Conservation (phyloP, 2,329 filamentous ascomycete genomes). For the Colletotrichum sp. region DNA sequence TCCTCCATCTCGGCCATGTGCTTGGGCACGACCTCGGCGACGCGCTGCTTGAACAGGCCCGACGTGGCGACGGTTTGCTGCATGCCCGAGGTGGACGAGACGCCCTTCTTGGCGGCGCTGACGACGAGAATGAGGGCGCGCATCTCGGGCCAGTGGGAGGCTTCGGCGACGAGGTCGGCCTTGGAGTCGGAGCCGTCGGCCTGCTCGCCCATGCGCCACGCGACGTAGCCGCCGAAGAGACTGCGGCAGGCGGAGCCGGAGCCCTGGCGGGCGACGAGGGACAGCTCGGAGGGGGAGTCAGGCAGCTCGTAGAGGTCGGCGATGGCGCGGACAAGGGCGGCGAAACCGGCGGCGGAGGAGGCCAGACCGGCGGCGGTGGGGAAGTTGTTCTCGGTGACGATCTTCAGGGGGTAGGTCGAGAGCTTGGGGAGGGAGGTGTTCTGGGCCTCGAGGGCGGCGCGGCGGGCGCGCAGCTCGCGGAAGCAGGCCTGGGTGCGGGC, state of each 20-base stretch:
- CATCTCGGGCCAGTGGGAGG: constrained; percentile 95
- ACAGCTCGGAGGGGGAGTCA: constrained; percentile 81
- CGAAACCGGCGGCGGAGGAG: constrained; percentile 73
- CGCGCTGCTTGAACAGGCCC: constrained; percentile 81
- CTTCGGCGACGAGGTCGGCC: constrained; percentile 87
- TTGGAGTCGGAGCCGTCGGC: constrained; percentile 85
- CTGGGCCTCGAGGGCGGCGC: constrained; percentile 74
- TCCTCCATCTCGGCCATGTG: constrained; percentile 87
- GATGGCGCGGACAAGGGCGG: constrained; percentile 80
- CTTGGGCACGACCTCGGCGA: constrained; percentile 77
- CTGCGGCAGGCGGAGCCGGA: constrained; percentile 94
- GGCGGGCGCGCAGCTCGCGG: constrained; percentile 79
- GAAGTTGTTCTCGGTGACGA: constrained; percentile 99
- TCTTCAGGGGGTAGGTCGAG: constrained; percentile 75
- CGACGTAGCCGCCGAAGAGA: constrained; percentile 94
- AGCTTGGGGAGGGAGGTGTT: constrained; percentile 83
- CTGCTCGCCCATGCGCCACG: constrained; percentile 82
- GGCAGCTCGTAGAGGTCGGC: constrained; percentile 90
- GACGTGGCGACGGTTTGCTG: constrained; percentile 94
- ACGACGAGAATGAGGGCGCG: constrained; percentile 89
- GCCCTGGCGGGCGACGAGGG: constrained; percentile 88
- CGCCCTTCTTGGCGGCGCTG: constrained; percentile 93
- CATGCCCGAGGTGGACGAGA: constrained; percentile 93
- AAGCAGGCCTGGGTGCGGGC: constrained; percentile 95
- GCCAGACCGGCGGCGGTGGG: constrained; percentile 92